phyloP scores from a whole-genome alignment of 2,329 filamentous ascomycete genomes.

The Paramyrothecium sp. region DNA sequence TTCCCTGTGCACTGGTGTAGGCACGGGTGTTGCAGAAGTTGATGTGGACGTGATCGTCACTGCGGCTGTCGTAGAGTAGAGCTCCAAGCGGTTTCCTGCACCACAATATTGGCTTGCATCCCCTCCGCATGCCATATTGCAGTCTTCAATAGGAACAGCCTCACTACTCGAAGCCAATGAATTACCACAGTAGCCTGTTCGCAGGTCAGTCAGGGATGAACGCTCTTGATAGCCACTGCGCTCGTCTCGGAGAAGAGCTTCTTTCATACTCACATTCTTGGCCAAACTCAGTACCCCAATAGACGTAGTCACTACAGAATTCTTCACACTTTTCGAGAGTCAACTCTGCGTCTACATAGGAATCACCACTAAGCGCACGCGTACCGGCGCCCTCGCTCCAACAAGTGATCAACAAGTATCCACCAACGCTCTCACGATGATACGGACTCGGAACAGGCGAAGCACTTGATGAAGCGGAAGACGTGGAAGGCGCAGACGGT shows the following conservation, averaged over 20 bases:
- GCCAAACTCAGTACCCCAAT: constrained; percentile 51
- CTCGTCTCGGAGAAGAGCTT: background rate
- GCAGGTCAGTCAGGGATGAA: background rate
- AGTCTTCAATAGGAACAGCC: constrained; percentile 26
- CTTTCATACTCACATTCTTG: constrained; percentile 40
- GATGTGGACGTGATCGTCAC: constrained; percentile 16
- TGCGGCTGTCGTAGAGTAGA: constrained; percentile 39
- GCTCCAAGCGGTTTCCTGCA: constrained; percentile 39
- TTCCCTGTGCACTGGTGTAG: constrained; percentile 17
- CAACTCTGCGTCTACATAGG: constrained; percentile 46
- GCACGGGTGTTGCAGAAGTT: constrained; percentile 11
- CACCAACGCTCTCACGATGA: constrained; percentile 38
- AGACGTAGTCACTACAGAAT: constrained; percentile 44
- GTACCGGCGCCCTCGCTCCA: constrained; percentile 42
- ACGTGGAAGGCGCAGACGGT: background rate
- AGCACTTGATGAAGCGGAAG: constrained; percentile 5
- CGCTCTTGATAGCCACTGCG: background rate
- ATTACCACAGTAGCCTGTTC: constrained; percentile 46
- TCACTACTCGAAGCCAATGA: constrained; percentile 26
- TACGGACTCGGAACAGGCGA: constrained; percentile 21
- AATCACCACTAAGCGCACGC: constrained; percentile 40
- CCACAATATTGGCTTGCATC: constrained; percentile 40
- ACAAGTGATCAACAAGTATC: constrained; percentile 45
- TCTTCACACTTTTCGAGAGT: constrained; percentile 45
- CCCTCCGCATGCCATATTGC: constrained; percentile 40